phyloP scores from a whole-genome alignment of 176 grass and related monocot species.

The Hordeum vulgare region MorexV3_pseudomolecules_assembly NC_058520.1:539090430-539090929 shows the following conservation, averaged over 20 bases:
- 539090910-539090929: conserved; percentile 17
- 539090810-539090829: not conserved
- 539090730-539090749: not conserved
- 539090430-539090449: too few species aligned
- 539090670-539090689: not conserved
- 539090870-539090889: conserved; percentile 1
- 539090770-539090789: not conserved
- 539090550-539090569: too few species aligned
- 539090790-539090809: not conserved
- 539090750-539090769: not conserved
- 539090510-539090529: too few species aligned
- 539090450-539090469: too few species aligned
- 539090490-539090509: too few species aligned
- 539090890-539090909: not conserved
- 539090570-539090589: too few species aligned
- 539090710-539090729: not conserved
- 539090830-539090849: not conserved
- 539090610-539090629: too few species aligned
- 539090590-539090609: too few species aligned
- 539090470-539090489: too few species aligned
- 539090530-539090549: too few species aligned
- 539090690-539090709: not conserved
- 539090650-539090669: not conserved
- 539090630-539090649: too few species aligned
- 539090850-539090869: not conserved